Percentiles rank a stretch among this genome's conserved stretches.
Evolutionary conservation across 495 filamentous ascomycete species (phyloP).

Genomic region (Aspergillus bertholletiae): DNA sequence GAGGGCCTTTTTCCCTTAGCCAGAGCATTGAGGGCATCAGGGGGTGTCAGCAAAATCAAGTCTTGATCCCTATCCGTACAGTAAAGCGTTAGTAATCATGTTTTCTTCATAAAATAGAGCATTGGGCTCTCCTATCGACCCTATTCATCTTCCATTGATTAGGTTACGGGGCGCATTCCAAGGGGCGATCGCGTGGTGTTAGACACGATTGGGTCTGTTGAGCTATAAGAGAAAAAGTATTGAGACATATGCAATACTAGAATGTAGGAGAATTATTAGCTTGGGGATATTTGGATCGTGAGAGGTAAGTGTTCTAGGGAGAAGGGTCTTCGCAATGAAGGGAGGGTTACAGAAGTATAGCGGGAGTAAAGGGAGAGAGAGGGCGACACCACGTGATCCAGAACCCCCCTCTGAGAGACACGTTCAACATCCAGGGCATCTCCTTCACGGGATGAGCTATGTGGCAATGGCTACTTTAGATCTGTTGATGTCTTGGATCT

Average conservation of each 20-base stretch:
- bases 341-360: neutral
- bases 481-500: neutral
- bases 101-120: neutral
- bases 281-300: neutral
- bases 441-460: neutral
- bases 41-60: neutral
- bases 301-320: neutral
- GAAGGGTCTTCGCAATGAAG: neutral
- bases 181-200: neutral
- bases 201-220: neutral
- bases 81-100: neutral
- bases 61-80: neutral
- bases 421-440: neutral
- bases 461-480: neutral
- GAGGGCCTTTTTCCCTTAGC: neutral
- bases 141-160: neutral
- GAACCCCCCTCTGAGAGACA: neutral
- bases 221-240: neutral
- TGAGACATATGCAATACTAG: neutral
- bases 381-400: neutral
- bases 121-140: neutral
- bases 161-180: neutral
- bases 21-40: neutral
- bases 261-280: too few species aligned
- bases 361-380: neutral